Conservation (phyloP, 352 stramenopile genomes). For the Phytopythium helicoides region DNA sequence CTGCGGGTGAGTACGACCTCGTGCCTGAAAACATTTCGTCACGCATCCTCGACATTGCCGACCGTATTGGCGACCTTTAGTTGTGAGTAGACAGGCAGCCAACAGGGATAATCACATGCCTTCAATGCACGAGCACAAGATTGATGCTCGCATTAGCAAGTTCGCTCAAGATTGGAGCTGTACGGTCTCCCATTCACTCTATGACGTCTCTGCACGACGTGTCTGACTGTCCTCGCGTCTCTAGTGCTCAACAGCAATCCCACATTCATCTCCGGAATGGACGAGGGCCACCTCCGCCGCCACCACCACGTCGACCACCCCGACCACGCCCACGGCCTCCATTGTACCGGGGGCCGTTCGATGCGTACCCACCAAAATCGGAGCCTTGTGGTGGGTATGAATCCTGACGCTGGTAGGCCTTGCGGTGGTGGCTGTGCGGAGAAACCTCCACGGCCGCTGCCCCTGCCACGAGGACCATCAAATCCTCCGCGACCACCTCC, state of each 20-base stretch:
- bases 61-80: slow-evolving; percentile 47
- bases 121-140: neutral
- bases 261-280: slow-evolving; percentile 1
- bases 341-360: slow-evolving; percentile 6
- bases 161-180: too few species aligned
- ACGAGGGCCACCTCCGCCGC: slow-evolving; percentile 14
- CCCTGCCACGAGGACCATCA: neutral
- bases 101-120: neutral
- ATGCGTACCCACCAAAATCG: slow-evolving; percentile 3
- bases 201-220: neutral
- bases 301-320: slow-evolving; percentile 22
- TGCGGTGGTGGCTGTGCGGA: neutral
- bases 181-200: too few species aligned
- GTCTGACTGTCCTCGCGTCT: neutral
- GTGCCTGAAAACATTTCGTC: slow-evolving; percentile 72
- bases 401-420: slow-evolving; percentile 16
- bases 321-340: slow-evolving; percentile 25
- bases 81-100: neutral
- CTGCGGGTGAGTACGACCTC: slow-evolving; percentile 59
- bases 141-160: neutral
- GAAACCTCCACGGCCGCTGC: slow-evolving; percentile 1
- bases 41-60: slow-evolving; percentile 59
- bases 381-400: slow-evolving; percentile 14
- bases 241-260: neutral
- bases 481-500: neutral